Base-by-base conservation (phyloP, 257 asterid genomes). In the Nicotiana paniculata region DNA sequence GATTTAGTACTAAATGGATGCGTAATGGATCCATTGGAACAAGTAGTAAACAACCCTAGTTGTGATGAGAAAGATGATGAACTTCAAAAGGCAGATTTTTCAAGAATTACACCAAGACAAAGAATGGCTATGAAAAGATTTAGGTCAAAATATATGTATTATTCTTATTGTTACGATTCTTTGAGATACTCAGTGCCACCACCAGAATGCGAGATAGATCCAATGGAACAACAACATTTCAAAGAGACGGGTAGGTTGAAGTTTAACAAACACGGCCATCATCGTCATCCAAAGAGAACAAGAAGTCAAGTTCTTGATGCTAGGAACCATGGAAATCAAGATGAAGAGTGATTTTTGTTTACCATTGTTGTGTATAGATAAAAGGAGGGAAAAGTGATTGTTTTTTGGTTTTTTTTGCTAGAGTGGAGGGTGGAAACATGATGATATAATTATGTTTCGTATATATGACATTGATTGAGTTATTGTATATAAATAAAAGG, bases 1-100 rank as follows among this genome's bases (percentile, higher is more conserved):
- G 97, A 93, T 82, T 90, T 93, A 30, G 83, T 91, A 82, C 93
- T 95, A 83, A 93, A 88, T 16, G 99, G 99, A 9, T 95, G 99
- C 82, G 58, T 89, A 3, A 66, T 86, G 32, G 93, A 95, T 77
- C 95, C 96, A 1, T 76, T 95, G 1, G 92, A 95, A 65, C 91
- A 91, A 87, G 91, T 92, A 64, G 82, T 89, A 62, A 87, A 72
- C 69, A 87, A 72, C 69, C 18, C 79, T 33, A 55, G 74, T 9
- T 90, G 93, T 33, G 78, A 61, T 17, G 85, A 81, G 21, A 74
- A 48, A 11, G 87, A 89, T 3, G 81, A 66, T 57, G 90, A 85
- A 53, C 89, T 90, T 16, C 86, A 57, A 16, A 84, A 6, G 3
- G 84, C 91, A 2, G 88, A 88, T 33, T 88, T 87, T 80, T 87